These are phyloP conservation scores for Talaromyces trachyspermus DNA, from an alignment of 495 filamentous ascomycete species.

Conservation along the genomic window DNA sequence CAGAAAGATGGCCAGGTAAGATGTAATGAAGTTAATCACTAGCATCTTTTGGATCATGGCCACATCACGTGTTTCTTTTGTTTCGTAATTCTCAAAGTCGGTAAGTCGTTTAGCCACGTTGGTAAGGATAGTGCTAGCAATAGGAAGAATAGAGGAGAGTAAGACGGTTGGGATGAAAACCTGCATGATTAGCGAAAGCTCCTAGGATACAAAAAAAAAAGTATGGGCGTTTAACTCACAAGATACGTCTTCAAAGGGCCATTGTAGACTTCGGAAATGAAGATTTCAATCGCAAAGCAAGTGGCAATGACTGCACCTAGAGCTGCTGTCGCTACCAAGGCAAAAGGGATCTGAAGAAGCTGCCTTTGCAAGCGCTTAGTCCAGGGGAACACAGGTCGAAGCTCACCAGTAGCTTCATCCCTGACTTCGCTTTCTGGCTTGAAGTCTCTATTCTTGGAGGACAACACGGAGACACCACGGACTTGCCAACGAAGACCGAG, in stretches of 20 bases:
- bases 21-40: constrained; percentile 94
- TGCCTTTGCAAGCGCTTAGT: constrained; percentile 72
- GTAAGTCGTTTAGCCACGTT: constrained; percentile 72
- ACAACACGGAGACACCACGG: constrained; percentile 75
- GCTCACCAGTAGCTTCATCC: constrained; percentile 84
- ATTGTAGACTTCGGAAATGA: constrained; percentile 88
- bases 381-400: constrained; percentile 66
- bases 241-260: constrained; percentile 81
- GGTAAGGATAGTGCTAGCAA: constrained; percentile 68
- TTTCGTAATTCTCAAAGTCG: constrained; percentile 89
- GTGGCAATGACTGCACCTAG: constrained; percentile 76
- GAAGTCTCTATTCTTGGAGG: constrained; percentile 70
- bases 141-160: constrained; percentile 72
- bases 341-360: constrained; percentile 83
- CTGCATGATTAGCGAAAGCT: constrained; percentile 40
- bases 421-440: constrained; percentile 62
- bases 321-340: constrained; percentile 56
- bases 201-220: background rate
- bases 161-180: constrained; percentile 83
- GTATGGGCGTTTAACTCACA: constrained; percentile 51
- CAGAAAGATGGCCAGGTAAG: constrained; percentile 84
- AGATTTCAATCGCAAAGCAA: constrained; percentile 93
- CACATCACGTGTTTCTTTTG: constrained; percentile 65
- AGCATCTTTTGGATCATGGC: constrained; percentile 88
- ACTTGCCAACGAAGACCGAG: constrained; percentile 89